These are phyloP conservation scores for Skeletonema menzelii DNA, from an alignment of 108 stramenopile species.

Conservation along the genomic window DNA sequence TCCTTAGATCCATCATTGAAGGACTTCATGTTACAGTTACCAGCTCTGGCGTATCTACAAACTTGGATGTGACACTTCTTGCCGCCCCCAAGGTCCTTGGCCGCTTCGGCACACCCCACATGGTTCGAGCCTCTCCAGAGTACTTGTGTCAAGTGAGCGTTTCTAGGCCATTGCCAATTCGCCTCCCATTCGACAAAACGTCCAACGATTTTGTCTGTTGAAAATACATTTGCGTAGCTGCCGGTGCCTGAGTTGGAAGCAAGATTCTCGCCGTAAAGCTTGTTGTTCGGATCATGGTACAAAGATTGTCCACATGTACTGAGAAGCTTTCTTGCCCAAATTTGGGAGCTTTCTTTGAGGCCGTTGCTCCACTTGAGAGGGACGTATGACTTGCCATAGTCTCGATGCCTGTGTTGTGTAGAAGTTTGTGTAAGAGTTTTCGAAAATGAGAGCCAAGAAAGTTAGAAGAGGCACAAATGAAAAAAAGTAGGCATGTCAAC, in stretches of 20 bases:
- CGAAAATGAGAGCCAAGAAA: too few relatives aligned
- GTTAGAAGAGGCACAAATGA: too few relatives aligned
- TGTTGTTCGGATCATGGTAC: constrained; percentile 39
- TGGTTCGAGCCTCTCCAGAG: constrained; percentile 37
- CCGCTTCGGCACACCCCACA: constrained; percentile 50
- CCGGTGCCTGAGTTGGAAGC: constrained; percentile 22
- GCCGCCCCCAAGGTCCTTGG: constrained; percentile 11
- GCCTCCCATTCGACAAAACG: constrained; percentile 40
- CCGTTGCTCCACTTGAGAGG: constrained; percentile 19
- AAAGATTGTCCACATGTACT: constrained; percentile 4
- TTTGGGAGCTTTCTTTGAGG: not conserved
- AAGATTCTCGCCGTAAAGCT: constrained; percentile 33
- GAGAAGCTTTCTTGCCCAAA: constrained; percentile 8
- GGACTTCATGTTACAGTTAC: constrained; percentile 10
- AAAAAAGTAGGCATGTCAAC: too few relatives aligned
- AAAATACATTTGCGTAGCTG: not conserved
- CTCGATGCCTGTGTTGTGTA: not conserved
- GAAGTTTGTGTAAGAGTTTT: too few relatives aligned
- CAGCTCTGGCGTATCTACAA: constrained; percentile 39
- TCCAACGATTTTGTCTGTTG: constrained; percentile 15
- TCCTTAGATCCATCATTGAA: not conserved
- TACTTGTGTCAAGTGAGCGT: constrained; percentile 45
- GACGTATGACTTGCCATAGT: constrained; percentile 14
- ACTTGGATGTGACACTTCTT: constrained; percentile 24
- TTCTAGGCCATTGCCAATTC: constrained; percentile 18